phyloP scores from a whole-genome alignment of 2,329 filamentous ascomycete genomes.

The Lachnellula subtilissima region DNA sequence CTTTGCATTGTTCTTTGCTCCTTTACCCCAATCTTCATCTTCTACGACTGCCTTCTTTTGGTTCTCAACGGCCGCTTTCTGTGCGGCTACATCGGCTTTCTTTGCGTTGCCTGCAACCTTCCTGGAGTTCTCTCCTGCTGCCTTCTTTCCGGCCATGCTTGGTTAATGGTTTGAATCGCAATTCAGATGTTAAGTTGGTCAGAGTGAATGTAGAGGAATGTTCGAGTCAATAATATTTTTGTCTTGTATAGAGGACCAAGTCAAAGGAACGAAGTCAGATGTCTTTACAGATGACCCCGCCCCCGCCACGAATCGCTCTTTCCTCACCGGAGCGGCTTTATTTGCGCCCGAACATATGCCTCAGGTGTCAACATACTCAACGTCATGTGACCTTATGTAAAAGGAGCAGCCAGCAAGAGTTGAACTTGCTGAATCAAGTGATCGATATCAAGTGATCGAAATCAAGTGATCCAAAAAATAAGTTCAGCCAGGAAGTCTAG shows the following conservation, averaged over 20 bases:
- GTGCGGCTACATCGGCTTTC: conserved; percentile 82
- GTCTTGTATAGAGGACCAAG: neutral
- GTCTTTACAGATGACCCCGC: conserved; percentile 1
- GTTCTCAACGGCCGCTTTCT: conserved; percentile 70
- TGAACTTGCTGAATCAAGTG: too few species aligned
- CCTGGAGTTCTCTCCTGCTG: conserved; percentile 71
- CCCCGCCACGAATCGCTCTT: conserved; percentile 1
- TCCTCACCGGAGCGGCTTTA: neutral
- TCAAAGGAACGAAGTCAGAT: neutral
- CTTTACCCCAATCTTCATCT: conserved; percentile 75
- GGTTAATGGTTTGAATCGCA: neutral
- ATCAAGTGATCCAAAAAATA: too few species aligned
- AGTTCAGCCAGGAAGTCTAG: too few species aligned
- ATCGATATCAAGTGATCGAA: too few species aligned
- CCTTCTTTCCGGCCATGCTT: conserved; percentile 69
- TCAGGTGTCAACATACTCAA: neutral
- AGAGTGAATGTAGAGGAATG: neutral
- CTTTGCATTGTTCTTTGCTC: conserved; percentile 78
- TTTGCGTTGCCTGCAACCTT: conserved; percentile 85
- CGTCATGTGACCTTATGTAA: neutral
- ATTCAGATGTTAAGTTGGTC: neutral
- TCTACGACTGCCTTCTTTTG: conserved; percentile 63
- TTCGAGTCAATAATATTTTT: neutral
- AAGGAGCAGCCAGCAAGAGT: neutral
- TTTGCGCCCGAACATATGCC: neutral